Evolutionary conservation across 306 rosid species (phyloP).

Genomic region (Abrus precatorius): DNA sequence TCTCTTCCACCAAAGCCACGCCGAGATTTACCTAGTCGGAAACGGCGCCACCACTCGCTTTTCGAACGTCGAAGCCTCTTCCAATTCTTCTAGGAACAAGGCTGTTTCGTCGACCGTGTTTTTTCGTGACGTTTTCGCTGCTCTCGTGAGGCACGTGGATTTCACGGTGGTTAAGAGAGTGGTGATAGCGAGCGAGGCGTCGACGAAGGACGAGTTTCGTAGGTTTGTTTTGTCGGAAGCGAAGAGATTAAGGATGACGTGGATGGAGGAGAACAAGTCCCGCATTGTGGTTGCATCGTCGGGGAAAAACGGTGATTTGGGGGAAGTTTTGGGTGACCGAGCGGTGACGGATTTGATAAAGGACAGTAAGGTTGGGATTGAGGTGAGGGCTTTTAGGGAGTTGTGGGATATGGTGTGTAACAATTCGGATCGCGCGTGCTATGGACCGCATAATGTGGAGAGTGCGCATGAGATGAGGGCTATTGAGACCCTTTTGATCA

Average conservation of each 20-base stretch:
- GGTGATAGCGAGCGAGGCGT: constrained; percentile 38
- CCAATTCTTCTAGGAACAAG: background rate
- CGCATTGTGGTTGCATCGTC: constrained; percentile 26
- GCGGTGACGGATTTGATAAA: constrained; percentile 50
- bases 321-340: constrained; percentile 36
- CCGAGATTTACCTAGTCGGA: constrained; percentile 44
- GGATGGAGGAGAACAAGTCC: constrained; percentile 44
- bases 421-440: constrained; percentile 51
- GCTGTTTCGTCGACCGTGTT: background rate
- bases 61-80: constrained; percentile 22
- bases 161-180: constrained; percentile 34
- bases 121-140: constrained; percentile 32
- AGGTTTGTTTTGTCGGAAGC: constrained; percentile 43
- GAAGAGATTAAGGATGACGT: constrained; percentile 36
- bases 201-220: constrained; percentile 42
- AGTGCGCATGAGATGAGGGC: constrained; percentile 54
- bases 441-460: constrained; percentile 49
- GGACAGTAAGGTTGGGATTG: constrained; percentile 31
- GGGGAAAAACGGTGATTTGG: constrained; percentile 2
- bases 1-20: constrained; percentile 34
- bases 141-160: constrained; percentile 45
- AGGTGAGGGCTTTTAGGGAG: constrained; percentile 37
- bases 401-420: constrained; percentile 48
- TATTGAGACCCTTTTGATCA: constrained; percentile 53
- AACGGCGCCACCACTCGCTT: constrained; percentile 33